Conservation (phyloP, 805 yeast species). For the Clavispora santaluciae region DNA sequence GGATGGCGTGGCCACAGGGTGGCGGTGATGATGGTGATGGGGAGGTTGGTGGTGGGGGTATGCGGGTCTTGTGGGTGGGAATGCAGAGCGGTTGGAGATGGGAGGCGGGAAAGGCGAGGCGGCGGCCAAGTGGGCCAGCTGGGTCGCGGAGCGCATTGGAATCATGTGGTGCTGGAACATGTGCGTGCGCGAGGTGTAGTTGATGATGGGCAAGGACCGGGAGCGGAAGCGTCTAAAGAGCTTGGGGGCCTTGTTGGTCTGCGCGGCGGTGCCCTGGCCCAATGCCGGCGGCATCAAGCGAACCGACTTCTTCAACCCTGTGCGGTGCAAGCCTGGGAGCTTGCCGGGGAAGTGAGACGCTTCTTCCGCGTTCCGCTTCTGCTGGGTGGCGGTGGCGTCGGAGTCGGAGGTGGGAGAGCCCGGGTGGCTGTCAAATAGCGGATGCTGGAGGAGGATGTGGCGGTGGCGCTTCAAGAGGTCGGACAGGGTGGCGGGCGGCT, state of each 20-base stretch:
- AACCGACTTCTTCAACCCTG: slow-evolving; percentile 9
- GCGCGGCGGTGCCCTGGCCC: not conserved
- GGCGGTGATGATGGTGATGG: slow-evolving; percentile 11
- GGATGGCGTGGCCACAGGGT: slow-evolving; percentile 29
- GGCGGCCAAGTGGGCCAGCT: slow-evolving; percentile 3
- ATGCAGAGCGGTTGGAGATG: not conserved
- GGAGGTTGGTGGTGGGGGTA: slow-evolving; percentile 5
- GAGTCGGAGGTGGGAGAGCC: slow-evolving; percentile 8
- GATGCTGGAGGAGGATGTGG: slow-evolving; percentile 19
- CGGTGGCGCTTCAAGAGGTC: slow-evolving; percentile 10
- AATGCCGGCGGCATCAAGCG: slow-evolving; percentile 4
- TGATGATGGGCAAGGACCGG: slow-evolving; percentile 40
- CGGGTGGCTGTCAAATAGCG: slow-evolving; percentile 15
- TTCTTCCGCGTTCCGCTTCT: not conserved
- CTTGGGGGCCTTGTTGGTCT: slow-evolving; percentile 20
- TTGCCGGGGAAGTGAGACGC: not conserved
- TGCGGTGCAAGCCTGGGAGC: not conserved
- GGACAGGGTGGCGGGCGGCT: not conserved
- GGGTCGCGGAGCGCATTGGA: slow-evolving; percentile 5
- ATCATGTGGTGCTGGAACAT: slow-evolving; percentile 12
- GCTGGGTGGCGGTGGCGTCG: slow-evolving; percentile 1
- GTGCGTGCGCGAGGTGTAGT: slow-evolving; percentile 21
- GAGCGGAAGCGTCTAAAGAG: slow-evolving; percentile 33
- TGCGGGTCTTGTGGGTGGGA: not conserved
- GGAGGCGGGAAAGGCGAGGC: slow-evolving; percentile 5